Percentiles rank a stretch among this genome's conserved stretches.
phyloP scores from a whole-genome alignment of 2,329 filamentous ascomycete species.

The Xylariaceae sp. region DNA sequence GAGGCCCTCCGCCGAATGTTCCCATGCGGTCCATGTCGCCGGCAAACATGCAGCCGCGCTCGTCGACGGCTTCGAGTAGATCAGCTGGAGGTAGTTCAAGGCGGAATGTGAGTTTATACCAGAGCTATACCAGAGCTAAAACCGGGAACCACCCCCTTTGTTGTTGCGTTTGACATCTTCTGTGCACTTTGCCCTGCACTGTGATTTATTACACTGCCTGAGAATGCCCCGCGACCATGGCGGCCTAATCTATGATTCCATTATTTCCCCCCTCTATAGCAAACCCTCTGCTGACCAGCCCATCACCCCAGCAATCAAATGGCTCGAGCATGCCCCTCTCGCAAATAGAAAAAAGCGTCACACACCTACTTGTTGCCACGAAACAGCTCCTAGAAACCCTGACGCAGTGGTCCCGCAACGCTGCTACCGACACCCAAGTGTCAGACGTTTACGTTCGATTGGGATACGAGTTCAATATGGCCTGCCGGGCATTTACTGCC shows the following conservation, averaged over 20 bases:
- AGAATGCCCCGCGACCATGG: slow-evolving; percentile 5
- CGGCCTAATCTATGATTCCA: slow-evolving; percentile 5
- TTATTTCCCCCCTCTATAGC: neutral
- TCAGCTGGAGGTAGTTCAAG: slow-evolving; percentile 60
- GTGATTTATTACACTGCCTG: slow-evolving; percentile 10
- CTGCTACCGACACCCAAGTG: slow-evolving; percentile 91
- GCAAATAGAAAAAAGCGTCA: slow-evolving; percentile 98
- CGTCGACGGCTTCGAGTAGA: slow-evolving; percentile 70
- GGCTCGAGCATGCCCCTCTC: slow-evolving; percentile 79
- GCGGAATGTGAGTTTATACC: slow-evolving; percentile 61
- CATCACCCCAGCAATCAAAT: slow-evolving; percentile 52
- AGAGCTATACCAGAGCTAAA: slow-evolving; percentile 13
- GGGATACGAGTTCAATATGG: slow-evolving; percentile 99
- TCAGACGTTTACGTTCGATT: slow-evolving; percentile 97
- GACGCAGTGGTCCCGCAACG: slow-evolving; percentile 94
- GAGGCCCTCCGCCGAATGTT: slow-evolving; percentile 59
- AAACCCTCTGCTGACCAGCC: slow-evolving; percentile 29
- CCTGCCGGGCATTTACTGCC: slow-evolving; percentile 92
- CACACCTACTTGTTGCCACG: slow-evolving; percentile 94
- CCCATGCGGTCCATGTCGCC: slow-evolving; percentile 67
- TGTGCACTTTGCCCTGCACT: slow-evolving; percentile 9
- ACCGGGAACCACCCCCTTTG: slow-evolving; percentile 15
- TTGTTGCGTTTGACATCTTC: slow-evolving; percentile 22
- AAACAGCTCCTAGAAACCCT: slow-evolving; percentile 97
- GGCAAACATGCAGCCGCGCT: slow-evolving; percentile 63